Evolutionary conservation across 2,329 filamentous ascomycete genomes (phyloP), one percentile per base, ranked within the genome.

Genomic region (Pseudocercospora cruenta): DNA sequence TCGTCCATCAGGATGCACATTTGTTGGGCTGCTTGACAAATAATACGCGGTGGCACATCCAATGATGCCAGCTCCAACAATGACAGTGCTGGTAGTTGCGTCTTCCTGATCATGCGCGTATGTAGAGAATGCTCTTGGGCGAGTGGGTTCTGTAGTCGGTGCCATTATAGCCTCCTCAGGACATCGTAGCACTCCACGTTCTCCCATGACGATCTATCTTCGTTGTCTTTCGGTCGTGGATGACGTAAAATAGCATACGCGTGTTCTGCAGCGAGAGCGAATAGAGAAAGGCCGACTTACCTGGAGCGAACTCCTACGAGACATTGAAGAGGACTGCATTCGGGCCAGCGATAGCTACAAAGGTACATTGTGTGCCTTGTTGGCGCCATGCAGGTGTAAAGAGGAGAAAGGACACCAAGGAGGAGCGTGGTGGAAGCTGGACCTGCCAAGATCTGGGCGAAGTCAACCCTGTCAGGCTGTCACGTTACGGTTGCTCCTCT

Each of bases 41-140:
- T 91, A 92, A 78, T 90, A 92, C n/a, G 90, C 89, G 10, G 88
- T 90, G 1, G 88, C 88, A 36, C 87, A 80, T 66, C 90, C 90
- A 60, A 92, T 90, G 71, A 92, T 90, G 54, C 90, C 90, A 53
- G 87, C 84, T 63, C 90, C 90, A 39, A 92, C 77, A 60, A 92
- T 91, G 14, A 91, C 83, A 1, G 87, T 91, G 12, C 58, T 63
- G 47, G 24, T 54, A 5, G 22, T 2, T n/a, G 21, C 3, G 2
- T 54, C 51, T 5, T 24, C 14, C 21, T 16, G 21, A n/a, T 12
- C 10, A 54, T 54, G 22, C 2, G 24, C 19, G 14, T 54, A n/a
- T 14, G 51, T 31, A 54, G 51, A 28, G 51, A 54, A n/a, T 26
- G 22, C 16, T 26, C 51, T 31, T 7, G 51, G 51, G 14, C 51